phyloP scores from a whole-genome alignment of 352 stramenopile species.

The Phytophthora colocasiae region DNA sequence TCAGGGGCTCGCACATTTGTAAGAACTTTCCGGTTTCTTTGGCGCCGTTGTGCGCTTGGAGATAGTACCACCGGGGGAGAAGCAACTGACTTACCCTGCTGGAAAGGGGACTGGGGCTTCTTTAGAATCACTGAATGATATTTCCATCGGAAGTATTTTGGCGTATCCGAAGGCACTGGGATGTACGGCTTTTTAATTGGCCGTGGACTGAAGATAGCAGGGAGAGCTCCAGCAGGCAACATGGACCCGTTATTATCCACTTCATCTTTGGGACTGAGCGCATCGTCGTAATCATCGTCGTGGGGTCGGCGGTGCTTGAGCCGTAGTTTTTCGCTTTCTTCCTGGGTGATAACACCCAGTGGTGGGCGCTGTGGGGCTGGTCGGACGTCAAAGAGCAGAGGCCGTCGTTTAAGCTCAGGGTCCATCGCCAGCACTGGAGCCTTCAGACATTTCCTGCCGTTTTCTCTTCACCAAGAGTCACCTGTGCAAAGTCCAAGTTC shows the following conservation, averaged over 20 bases:
- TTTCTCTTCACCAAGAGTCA: constrained; percentile 35
- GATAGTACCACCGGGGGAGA: constrained; percentile 14
- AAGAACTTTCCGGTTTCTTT: constrained; percentile 24
- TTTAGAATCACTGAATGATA: constrained; percentile 20
- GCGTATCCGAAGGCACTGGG: constrained; percentile 52
- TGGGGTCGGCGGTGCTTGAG: constrained; percentile 22
- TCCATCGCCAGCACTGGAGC: constrained; percentile 44
- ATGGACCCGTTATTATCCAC: constrained; percentile 1
- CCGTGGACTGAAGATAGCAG: constrained; percentile 55
- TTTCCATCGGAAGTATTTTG: constrained; percentile 76
- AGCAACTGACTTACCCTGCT: constrained; percentile 15
- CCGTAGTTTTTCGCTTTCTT: constrained; percentile 53
- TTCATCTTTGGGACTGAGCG: constrained; percentile 21
- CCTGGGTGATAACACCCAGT: constrained; percentile 58
- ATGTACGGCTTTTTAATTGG: constrained; percentile 49
- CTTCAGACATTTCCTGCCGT: constrained; percentile 24
- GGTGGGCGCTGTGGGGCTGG: constrained; percentile 39
- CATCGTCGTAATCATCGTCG: constrained; percentile 12
- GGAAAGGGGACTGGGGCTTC: constrained; percentile 10
- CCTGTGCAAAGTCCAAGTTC: constrained; percentile 3
- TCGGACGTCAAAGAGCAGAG: constrained; percentile 63
- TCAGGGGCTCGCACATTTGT: constrained; percentile 1
- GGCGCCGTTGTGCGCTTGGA: constrained; percentile 33
- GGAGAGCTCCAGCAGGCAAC: constrained; percentile 53
- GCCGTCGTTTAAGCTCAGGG: constrained; percentile 58